Evolutionary conservation across 108 stramenopile genomes (phyloP).

Genomic region (Fistulifera solaris): DNA sequence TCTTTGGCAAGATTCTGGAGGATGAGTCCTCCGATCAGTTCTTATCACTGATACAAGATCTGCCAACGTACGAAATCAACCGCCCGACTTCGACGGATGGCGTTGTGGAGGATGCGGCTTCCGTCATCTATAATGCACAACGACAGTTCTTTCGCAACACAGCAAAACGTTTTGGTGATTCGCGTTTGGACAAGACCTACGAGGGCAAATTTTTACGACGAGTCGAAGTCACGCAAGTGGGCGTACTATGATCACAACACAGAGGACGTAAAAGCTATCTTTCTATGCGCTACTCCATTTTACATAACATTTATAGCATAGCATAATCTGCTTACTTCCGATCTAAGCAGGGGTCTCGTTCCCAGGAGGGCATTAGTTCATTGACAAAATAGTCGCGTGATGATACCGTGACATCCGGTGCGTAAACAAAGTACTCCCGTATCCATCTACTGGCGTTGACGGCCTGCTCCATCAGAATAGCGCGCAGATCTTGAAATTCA

Average conservation of each 20-base stretch:
- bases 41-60: conserved; percentile 42
- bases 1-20: conserved; percentile 69
- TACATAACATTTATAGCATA: too few species aligned
- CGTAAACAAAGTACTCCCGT: conserved; percentile 30
- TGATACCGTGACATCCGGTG: conserved; percentile 33
- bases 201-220: conserved; percentile 73
- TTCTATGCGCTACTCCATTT: too few species aligned
- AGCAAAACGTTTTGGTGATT: conserved; percentile 76
- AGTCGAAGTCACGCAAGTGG: conserved; percentile 74
- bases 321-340: not conserved
- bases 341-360: conserved; percentile 37
- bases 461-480: conserved; percentile 23
- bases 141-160: conserved; percentile 67
- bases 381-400: conserved; percentile 17
- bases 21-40: conserved; percentile 36
- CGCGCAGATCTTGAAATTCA: conserved; percentile 15
- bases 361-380: conserved; percentile 21
- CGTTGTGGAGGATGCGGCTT: conserved; percentile 36
- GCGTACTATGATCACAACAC: conserved; percentile 17
- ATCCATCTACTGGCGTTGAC: conserved; percentile 35
- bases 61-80: conserved; percentile 52
- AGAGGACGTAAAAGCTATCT: too few species aligned
- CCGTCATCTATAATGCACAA: conserved; percentile 65
- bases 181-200: conserved; percentile 58
- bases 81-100: conserved; percentile 21